Evolutionary conservation across 2,329 filamentous ascomycete genomes (phyloP), one percentile per base, ranked within the genome.

Genomic region (Ophiosphaerella herpotricha): DNA sequence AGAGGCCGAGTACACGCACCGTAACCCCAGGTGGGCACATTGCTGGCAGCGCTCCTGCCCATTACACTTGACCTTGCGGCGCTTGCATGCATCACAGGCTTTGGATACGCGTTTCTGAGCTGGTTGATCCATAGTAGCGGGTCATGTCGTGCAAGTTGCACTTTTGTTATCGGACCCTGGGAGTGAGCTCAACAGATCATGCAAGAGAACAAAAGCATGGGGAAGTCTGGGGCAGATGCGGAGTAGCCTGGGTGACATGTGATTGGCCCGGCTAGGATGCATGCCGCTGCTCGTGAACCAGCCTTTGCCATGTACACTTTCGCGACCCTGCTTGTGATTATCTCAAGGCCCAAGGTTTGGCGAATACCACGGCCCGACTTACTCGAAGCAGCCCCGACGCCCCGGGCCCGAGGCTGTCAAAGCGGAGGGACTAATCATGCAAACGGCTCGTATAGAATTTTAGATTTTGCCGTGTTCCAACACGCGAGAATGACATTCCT

Each of bases 41-140:
- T 72, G 68, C 49, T 71, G 68, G 58, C 78, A 81, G 37, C 72
- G 66, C 23, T 73, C 64, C 47, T 75, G 66, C 29, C 78, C 77
- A 55, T 79, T 78, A 60, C 77, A 79, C 47, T 74, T 74, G 13
- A 79, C 76, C 52, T 79, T 79, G 13, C 77, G 72, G 3, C 74
- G 60, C 43, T 75, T 76, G 62, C 77, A 80, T 6, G 75, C 72
- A 52, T 79, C 75, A 54, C 77, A 79, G n/a, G 77, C 76, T 57
- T 71, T 72, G 29, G 67, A 69, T 24, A 70, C 67, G 58, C 68
- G 58, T 57, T 69, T 71, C 24, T 64, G 59, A 50, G 50, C 38
- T 54, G 55, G 52, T 35, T 53, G 48, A 34, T 69, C 59, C 65
- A 68, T 69, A 41, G 50, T 53, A 52, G 54, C 40, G 52, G 57